Base-by-base conservation (phyloP, 208 protist species). In the Blastocrithidia nonstop region DNA sequence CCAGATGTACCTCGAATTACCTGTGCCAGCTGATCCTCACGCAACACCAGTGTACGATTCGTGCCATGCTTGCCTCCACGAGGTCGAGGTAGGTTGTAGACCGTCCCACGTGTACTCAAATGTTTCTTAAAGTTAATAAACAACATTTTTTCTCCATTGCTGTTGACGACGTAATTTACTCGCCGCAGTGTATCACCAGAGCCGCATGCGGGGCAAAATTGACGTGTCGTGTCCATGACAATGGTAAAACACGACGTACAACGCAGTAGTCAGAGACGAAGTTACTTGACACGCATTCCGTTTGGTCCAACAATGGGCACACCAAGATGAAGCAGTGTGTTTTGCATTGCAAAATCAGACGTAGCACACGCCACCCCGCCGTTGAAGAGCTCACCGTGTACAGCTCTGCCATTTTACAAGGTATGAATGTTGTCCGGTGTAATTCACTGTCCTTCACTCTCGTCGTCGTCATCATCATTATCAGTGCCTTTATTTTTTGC, bases 321-420 rank as follows among this genome's bases (percentile, higher is more conserved):
- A 22, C 88, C 88, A 9, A 93, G 65, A 40, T 96, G 88, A 31
- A 95, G 58, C 21, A 95, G 56, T 15, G 85, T 88, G 70, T 96
- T 96, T 60, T 96, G 88, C 84, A 96, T 93, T 17, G 92, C 81
- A 57, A 87, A 96, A 60, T 96, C 92, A n/a, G 88, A 94, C 25
- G 92, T 95, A 9, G 93, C 77, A 41, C 88, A 95, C 7, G 75
- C 85, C 50, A 95, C 79, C 29, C 82, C 77, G 11, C 70, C 75
- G 11, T 54, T 56, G 43, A 92, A 88, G 3, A 40, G 25, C 41
- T 73, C 67, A 4, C 45, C 63, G 8, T 47, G n/a, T 22, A 11
- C 35, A 2, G 19, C 31, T 19, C 22, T 17, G 5, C 8, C 7
- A 21, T 17, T 28, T 23, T 32, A 1, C 17, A 66, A 35, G 4